phyloP scores from a whole-genome alignment of 176 grass and related monocot species.

The Hsuehochloa calcarea region DNA sequence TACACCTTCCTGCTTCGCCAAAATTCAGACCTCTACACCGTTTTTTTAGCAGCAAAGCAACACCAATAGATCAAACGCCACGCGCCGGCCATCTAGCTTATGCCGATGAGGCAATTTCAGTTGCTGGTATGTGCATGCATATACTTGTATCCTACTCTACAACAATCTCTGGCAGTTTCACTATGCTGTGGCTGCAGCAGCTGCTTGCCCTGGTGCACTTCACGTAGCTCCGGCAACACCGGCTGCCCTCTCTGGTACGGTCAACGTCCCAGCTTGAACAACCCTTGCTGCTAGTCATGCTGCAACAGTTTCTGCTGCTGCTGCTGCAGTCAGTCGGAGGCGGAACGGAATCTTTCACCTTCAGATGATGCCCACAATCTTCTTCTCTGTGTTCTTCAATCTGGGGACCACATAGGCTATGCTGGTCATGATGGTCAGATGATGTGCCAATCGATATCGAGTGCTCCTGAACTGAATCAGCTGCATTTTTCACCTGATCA shows the following conservation, averaged over 20 bases:
- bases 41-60: slow-evolving; percentile 19
- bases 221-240: slow-evolving; percentile 62
- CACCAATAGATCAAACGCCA: not conserved
- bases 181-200: slow-evolving; percentile 55
- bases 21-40: slow-evolving; percentile 19
- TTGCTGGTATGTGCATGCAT: not conserved
- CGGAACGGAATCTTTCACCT: not conserved
- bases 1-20: slow-evolving; percentile 19
- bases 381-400: slow-evolving; percentile 21
- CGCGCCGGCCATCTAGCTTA: not conserved
- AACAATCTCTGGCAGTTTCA: slow-evolving; percentile 77
- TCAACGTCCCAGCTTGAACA: slow-evolving; percentile 42
- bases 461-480: slow-evolving; percentile 34
- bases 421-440: slow-evolving; percentile 27
- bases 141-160: slow-evolving; percentile 50
- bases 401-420: slow-evolving; percentile 1
- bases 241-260: slow-evolving; percentile 29
- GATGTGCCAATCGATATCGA: slow-evolving; percentile 17
- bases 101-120: not conserved
- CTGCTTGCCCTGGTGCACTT: slow-evolving; percentile 43
- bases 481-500: not conserved
- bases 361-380: not conserved
- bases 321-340: not conserved
- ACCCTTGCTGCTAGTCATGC: not conserved
- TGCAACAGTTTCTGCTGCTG: slow-evolving; percentile 24